phyloP scores from a whole-genome alignment of 352 stramenopile species.

The Halophytophthora polymorphica region DNA sequence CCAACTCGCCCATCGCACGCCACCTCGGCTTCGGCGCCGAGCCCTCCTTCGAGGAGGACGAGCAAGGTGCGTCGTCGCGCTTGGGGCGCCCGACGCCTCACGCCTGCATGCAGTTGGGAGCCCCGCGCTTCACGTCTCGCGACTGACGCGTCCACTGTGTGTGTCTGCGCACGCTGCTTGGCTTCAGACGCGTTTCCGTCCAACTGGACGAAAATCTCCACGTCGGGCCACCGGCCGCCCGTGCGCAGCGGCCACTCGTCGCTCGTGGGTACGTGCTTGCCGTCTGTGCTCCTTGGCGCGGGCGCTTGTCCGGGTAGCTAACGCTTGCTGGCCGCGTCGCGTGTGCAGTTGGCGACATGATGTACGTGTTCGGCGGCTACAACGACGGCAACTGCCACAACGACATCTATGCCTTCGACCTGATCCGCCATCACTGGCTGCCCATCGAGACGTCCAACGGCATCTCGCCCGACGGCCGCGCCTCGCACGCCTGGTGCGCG shows the following conservation, averaged over 20 bases:
- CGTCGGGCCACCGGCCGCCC: slow-evolving; percentile 63
- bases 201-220: slow-evolving; percentile 74
- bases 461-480: slow-evolving; percentile 68
- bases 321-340: slow-evolving; percentile 1
- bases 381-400: slow-evolving; percentile 87
- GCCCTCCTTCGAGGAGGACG: slow-evolving; percentile 57
- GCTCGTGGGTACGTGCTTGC: slow-evolving; percentile 54
- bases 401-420: slow-evolving; percentile 79
- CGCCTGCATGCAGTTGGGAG: too few species aligned
- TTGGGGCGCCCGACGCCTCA: background rate
- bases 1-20: slow-evolving; percentile 68
- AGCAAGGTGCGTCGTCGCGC: slow-evolving; percentile 28
- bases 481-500: slow-evolving; percentile 72
- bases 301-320: background rate
- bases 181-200: slow-evolving; percentile 40
- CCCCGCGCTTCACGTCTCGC: background rate
- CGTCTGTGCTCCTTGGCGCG: background rate
- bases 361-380: slow-evolving; percentile 85
- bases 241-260: slow-evolving; percentile 79
- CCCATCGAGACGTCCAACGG: slow-evolving; percentile 72
- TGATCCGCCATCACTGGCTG: slow-evolving; percentile 77
- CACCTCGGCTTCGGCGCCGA: slow-evolving; percentile 68
- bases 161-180: background rate
- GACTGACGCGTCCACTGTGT: background rate
- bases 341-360: slow-evolving; percentile 57